Conservation (phyloP, 23 red algal species). For the Agarophyton chilense region DNA sequence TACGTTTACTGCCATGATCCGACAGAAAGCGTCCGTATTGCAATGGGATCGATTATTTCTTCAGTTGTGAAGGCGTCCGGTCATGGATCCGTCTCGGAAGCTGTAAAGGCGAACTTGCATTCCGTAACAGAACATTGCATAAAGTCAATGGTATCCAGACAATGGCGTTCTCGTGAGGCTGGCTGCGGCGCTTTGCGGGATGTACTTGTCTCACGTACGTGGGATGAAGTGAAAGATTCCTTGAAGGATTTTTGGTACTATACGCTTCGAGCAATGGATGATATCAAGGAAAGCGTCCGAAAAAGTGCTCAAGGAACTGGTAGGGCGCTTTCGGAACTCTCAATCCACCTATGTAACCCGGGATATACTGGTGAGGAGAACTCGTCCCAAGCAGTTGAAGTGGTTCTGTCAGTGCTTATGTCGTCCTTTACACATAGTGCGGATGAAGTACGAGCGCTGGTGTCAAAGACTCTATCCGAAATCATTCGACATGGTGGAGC, state of each 20-base stretch:
- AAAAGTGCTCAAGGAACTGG: slow-evolving; percentile 58
- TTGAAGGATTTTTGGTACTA: slow-evolving; percentile 63
- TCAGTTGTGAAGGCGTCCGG: slow-evolving; percentile 55
- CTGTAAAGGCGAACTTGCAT: slow-evolving; percentile 51
- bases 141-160: slow-evolving; percentile 46
- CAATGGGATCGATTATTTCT: slow-evolving; percentile 65
- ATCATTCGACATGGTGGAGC: slow-evolving; percentile 56
- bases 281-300: slow-evolving; percentile 79
- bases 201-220: slow-evolving; percentile 46
- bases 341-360: slow-evolving; percentile 68
- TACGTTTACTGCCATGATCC: slow-evolving; percentile 81
- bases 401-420: slow-evolving; percentile 56
- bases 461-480: slow-evolving; percentile 51
- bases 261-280: slow-evolving; percentile 61
- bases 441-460: slow-evolving; percentile 51
- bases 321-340: slow-evolving; percentile 60
- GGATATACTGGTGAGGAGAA: slow-evolving; percentile 31
- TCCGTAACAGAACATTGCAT: slow-evolving; percentile 48
- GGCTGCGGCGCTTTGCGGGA: slow-evolving; percentile 55
- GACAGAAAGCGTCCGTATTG: slow-evolving; percentile 53
- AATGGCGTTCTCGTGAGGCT: slow-evolving; percentile 71
- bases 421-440: slow-evolving; percentile 64
- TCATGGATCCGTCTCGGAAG: slow-evolving; percentile 52
- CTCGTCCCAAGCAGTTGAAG: slow-evolving; percentile 41
- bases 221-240: slow-evolving; percentile 59